phyloP scores from a whole-genome alignment of 164 flowering plant genomes.

The Warburgia ugandensis region DNA sequence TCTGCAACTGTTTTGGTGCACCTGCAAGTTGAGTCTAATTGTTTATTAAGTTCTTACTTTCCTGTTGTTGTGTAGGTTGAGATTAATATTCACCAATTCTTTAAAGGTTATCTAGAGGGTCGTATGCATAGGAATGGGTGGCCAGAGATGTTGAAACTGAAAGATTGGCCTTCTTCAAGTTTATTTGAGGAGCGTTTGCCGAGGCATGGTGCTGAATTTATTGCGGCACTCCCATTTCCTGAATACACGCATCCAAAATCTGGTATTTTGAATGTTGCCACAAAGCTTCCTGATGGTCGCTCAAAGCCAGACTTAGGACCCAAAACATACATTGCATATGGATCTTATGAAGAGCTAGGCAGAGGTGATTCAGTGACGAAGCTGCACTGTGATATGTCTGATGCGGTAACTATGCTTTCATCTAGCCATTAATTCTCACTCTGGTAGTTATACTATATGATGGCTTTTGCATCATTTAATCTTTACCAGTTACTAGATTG shows the following conservation, averaged over 20 bases:
- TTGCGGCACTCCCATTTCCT: constrained; percentile 56
- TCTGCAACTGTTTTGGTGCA: too few species aligned
- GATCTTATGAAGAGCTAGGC: constrained; percentile 60
- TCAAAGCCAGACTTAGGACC: constrained; percentile 77
- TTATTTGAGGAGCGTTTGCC: constrained; percentile 68
- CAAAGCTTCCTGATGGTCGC: constrained; percentile 50
- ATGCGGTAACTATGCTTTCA: constrained; percentile 42
- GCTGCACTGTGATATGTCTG: constrained; percentile 75
- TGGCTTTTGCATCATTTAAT: neutral
- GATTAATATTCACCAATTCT: constrained; percentile 61
- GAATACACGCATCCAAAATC: constrained; percentile 64
- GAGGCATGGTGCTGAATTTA: constrained; percentile 71
- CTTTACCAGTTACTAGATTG: neutral
- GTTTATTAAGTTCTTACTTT: too few species aligned
- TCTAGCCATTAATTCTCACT: neutral
- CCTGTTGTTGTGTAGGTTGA: constrained; percentile 43
- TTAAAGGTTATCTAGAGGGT: constrained; percentile 65
- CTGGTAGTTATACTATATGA: neutral
- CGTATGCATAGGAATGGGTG: constrained; percentile 49
- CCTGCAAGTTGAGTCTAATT: too few species aligned
- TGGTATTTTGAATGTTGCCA: constrained; percentile 64
- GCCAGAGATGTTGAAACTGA: constrained; percentile 85
- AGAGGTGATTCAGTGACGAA: constrained; percentile 83
- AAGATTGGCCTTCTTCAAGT: constrained; percentile 82
- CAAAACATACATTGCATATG: constrained; percentile 77